A percentile compares a stretch with the other conserved stretches of the same genome.
These are phyloP conservation scores for Elaeagnus macrophylla DNA, from an alignment of 306 rosid genomes.

Conservation along the genomic window DNA sequence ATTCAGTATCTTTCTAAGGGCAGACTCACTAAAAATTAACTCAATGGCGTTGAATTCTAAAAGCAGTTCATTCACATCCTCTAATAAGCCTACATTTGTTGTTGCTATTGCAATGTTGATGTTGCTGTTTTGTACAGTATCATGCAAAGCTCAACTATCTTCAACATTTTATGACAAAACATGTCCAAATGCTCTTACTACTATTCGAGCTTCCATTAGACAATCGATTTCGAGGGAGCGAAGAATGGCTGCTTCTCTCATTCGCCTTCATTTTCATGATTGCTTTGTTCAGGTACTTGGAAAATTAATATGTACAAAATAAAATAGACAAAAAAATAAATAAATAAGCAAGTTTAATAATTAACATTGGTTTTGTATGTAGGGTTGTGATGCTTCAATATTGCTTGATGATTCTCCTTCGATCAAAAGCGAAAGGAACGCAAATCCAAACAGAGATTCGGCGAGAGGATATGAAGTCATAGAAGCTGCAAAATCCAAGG, in stretches of 20 bases:
- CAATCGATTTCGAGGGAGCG: conserved; percentile 31
- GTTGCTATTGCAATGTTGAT: neutral
- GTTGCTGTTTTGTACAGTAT: conserved; percentile 16
- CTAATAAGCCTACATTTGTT: neutral
- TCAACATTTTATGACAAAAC: conserved; percentile 35
- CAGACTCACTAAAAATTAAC: too few relatives aligned
- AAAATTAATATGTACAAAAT: too few relatives aligned
- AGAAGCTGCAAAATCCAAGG: conserved; percentile 40
- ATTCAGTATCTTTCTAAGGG: too few relatives aligned
- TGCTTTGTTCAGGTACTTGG: conserved; percentile 34
- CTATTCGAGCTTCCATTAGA: conserved; percentile 28
- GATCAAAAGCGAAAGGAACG: conserved; percentile 32
- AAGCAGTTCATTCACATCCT: too few relatives aligned
- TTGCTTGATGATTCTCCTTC: conserved; percentile 30
- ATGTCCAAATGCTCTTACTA: conserved; percentile 49
- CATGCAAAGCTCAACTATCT: conserved; percentile 41
- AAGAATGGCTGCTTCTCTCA: conserved; percentile 43
- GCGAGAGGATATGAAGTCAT: conserved; percentile 40
- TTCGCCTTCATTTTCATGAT: conserved; percentile 44
- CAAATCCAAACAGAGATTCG: conserved; percentile 22
- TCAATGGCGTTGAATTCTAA: too few relatives aligned
- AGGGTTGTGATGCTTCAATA: conserved; percentile 60
- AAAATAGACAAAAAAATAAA: too few relatives aligned
- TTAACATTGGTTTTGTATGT: conserved; percentile 3
- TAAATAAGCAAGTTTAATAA: neutral